Evolutionary conservation across 2,329 filamentous ascomycete genomes (phyloP), one percentile per base, ranked within the genome.

Genomic region (Colletotrichum liaoningense): DNA sequence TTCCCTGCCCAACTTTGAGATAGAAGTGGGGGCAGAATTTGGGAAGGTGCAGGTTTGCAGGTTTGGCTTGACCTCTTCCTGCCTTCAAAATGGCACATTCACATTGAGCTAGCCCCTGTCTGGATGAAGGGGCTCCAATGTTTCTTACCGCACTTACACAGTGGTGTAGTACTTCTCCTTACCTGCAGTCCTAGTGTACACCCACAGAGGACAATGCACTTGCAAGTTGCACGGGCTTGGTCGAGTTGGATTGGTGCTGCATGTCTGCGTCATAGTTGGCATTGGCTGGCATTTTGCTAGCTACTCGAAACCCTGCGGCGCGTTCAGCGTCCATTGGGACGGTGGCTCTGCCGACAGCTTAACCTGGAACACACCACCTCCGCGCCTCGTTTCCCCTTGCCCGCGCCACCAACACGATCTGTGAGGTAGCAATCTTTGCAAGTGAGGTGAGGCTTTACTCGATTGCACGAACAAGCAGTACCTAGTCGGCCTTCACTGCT

Each of bases 221-320:
- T 49, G 42, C 6, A n/a, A 22, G 19, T 5, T 49, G 42, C 6
- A n/a, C 0, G 59, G 16, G n/a, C n/a, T 56, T 35, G 38, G 4
- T 67, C 56, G 57, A 49, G 42, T 38, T 30, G 69, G 55, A 55
- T 64, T 71, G 67, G 60, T 56, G 49, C 67, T 73, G 67, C 46
- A 58, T 42, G 52, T 22, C 35, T 70, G 71, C 71, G 71, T 73
- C 71, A 73, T 71, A 62, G 58, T 24, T 42, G 14, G 8, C 38
- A 26, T 38, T 38, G 56, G 22, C n/a, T 22, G 54, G 59, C 26
- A 30, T 12, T 60, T 33, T 57, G 24, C 35, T 22, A 19, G 11
- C 28, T 24, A 28, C 22, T 14, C n/a, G 7, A 42, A 38, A 38
- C 35, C 30, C 49, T 19, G 55, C 55, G 24, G 1, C 30, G 24